A percentile compares a stretch with the other conserved stretches of the same genome.
These are phyloP conservation scores for Aspergillus sp. DNA, from an alignment of 2,329 filamentous ascomycete genomes.

Conservation along the genomic window DNA sequence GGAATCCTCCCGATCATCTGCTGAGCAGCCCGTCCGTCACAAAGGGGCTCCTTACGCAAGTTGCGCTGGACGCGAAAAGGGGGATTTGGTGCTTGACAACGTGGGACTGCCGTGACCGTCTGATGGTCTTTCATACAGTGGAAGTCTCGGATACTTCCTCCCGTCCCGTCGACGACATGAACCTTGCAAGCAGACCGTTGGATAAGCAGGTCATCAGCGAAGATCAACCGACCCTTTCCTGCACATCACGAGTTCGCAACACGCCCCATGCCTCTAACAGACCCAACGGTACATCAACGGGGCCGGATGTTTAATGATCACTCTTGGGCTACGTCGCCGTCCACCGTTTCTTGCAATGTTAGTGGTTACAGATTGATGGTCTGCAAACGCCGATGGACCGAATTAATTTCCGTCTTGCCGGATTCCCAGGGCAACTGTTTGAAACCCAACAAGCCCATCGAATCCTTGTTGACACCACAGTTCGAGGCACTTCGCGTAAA, in stretches of 20 bases:
- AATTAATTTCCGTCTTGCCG: not conserved
- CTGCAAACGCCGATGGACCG: not conserved
- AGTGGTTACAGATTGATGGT: not conserved
- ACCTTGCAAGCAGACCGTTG: not conserved
- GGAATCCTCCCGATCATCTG: not conserved
- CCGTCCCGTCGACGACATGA: not conserved
- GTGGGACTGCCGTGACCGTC: not conserved
- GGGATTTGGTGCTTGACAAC: not conserved
- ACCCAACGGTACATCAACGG: slow-evolving; percentile 8
- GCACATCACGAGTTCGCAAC: slow-evolving; percentile 11
- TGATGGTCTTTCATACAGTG: not conserved
- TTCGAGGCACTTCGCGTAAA: not conserved
- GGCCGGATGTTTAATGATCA: not conserved
- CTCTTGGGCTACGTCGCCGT: not conserved
- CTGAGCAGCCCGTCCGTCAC: not conserved
- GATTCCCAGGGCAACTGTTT: not conserved
- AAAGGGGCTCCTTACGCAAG: not conserved
- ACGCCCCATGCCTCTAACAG: not conserved
- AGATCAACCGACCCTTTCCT: slow-evolving; percentile 19
- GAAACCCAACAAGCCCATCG: not conserved
- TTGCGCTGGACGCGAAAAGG: not conserved
- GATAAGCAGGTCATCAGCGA: slow-evolving; percentile 4
- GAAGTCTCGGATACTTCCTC: not conserved
- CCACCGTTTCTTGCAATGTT: not conserved
- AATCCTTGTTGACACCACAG: not conserved